A percentile compares a stretch with the other conserved stretches of the same genome.
These are phyloP conservation scores for Xerocomellus dryophilus DNA, from an alignment of 768 basidiomycete species.

Conservation along the genomic window DNA sequence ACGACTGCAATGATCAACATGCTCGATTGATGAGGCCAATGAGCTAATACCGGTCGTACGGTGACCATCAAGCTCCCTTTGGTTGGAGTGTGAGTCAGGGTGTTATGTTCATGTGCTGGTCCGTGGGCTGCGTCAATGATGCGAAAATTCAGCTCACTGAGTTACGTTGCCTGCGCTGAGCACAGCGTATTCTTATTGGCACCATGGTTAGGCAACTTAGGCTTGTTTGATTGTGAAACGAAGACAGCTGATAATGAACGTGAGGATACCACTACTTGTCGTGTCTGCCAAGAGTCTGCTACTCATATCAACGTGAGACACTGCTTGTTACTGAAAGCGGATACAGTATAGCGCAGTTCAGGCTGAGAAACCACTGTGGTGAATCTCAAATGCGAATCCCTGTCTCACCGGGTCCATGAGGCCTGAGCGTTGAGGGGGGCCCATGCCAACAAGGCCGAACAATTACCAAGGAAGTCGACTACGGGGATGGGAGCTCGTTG, in stretches of 20 bases:
- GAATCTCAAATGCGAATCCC: slow-evolving; percentile 23
- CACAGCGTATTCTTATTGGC: not conserved
- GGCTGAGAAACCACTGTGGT: slow-evolving; percentile 4
- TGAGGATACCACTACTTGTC: slow-evolving; percentile 2
- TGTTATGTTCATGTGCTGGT: slow-evolving; percentile 1
- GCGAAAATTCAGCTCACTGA: not conserved
- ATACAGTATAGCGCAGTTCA: not conserved
- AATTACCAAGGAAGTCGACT: slow-evolving; percentile 11
- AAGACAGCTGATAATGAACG: not conserved
- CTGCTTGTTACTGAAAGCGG: slow-evolving; percentile 3
- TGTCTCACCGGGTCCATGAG: slow-evolving; percentile 3
- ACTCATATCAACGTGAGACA: slow-evolving; percentile 9
- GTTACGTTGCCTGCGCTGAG: not conserved
- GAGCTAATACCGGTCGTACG: not conserved
- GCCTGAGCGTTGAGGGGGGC: slow-evolving; percentile 21
- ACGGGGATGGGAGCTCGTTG: not conserved
- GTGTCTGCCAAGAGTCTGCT: not conserved
- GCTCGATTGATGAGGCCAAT: not conserved
- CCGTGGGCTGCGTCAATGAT: not conserved
- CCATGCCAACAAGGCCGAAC: slow-evolving; percentile 20
- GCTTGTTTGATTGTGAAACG: slow-evolving; percentile 2
- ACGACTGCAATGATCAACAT: not conserved
- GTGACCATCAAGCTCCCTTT: too few species aligned
- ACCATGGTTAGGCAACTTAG: too few species aligned
- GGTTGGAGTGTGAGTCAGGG: not conserved